phyloP scores from a whole-genome alignment of 2,329 filamentous ascomycete species.

The Cryphonectria radicalis region DNA sequence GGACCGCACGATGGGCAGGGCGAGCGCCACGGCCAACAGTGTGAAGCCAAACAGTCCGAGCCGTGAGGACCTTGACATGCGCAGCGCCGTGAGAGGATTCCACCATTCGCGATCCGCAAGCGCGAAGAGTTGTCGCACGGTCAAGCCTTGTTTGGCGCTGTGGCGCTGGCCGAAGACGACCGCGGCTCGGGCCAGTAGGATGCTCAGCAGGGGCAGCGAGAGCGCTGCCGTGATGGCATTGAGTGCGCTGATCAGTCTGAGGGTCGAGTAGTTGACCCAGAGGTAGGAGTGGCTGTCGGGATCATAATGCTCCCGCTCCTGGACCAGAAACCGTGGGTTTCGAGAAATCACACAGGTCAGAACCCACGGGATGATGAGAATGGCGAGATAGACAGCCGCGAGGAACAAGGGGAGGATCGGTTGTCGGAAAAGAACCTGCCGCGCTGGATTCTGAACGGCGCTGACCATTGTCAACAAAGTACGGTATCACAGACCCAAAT shows the following conservation, averaged over 20 bases:
- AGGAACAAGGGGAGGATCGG: neutral
- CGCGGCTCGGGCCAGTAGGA: constrained; percentile 31
- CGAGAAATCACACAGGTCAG: constrained; percentile 16
- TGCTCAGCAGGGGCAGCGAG: constrained; percentile 31
- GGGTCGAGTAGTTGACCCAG: neutral
- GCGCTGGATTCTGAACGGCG: neutral
- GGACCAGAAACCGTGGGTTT: neutral
- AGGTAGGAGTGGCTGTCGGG: neutral
- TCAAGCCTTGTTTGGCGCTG: constrained; percentile 27
- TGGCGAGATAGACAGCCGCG: constrained; percentile 11
- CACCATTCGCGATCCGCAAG: constrained; percentile 33
- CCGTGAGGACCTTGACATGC: neutral
- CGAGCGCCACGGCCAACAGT: constrained; percentile 9
- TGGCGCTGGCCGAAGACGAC: constrained; percentile 32
- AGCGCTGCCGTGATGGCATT: constrained; percentile 28
- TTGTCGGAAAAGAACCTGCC: constrained; percentile 3
- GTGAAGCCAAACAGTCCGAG: neutral
- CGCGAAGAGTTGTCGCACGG: constrained; percentile 32
- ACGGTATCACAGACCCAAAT: neutral
- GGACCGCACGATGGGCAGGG: constrained; percentile 15
- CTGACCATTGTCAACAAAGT: constrained; percentile 6
- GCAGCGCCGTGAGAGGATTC: neutral
- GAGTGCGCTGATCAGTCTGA: constrained; percentile 13
- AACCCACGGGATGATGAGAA: constrained; percentile 18
- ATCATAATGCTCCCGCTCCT: neutral